phyloP scores from a whole-genome alignment of 768 basidiomycete genomes.

The Scleroderma bovista region DNA sequence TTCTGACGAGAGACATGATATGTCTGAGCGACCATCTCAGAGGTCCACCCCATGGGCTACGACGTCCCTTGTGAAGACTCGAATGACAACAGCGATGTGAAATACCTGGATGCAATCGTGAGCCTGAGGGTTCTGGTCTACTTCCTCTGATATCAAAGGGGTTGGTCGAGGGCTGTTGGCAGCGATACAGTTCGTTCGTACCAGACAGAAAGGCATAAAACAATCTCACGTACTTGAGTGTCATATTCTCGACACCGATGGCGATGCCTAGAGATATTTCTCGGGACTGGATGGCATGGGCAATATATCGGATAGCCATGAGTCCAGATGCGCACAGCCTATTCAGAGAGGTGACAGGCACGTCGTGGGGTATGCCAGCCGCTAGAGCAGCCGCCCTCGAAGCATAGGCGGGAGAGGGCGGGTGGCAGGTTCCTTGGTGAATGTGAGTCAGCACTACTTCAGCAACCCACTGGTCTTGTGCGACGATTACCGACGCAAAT shows the following conservation, averaged over 20 bases:
- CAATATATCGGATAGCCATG: conserved; percentile 88
- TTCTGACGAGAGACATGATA: conserved; percentile 73
- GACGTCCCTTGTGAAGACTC: conserved; percentile 1
- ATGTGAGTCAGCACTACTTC: background rate
- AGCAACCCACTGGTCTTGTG: background rate
- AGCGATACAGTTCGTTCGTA: background rate
- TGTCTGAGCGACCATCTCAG: conserved; percentile 80
- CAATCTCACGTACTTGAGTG: conserved; percentile 49
- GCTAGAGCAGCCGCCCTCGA: conserved; percentile 84
- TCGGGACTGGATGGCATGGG: conserved; percentile 77
- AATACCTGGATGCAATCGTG: conserved; percentile 66
- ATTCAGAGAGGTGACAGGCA: conserved; percentile 89
- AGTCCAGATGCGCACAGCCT: conserved; percentile 91
- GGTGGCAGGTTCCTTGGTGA: conserved; percentile 69
- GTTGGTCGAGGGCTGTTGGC: conserved; percentile 64
- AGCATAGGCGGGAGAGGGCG: conserved; percentile 74
- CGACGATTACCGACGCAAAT: conserved; percentile 68
- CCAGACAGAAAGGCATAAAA: background rate
- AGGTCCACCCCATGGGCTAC: conserved; percentile 94
- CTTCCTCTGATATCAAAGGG: conserved; percentile 54
- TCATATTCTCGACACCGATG: conserved; percentile 80
- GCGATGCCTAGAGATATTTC: conserved; percentile 88
- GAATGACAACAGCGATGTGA: background rate
- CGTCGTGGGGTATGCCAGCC: conserved; percentile 81
- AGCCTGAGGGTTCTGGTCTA: conserved; percentile 57